Conservation (phyloP, 306 rosid genomes). For the Rosa lucieae region DNA sequence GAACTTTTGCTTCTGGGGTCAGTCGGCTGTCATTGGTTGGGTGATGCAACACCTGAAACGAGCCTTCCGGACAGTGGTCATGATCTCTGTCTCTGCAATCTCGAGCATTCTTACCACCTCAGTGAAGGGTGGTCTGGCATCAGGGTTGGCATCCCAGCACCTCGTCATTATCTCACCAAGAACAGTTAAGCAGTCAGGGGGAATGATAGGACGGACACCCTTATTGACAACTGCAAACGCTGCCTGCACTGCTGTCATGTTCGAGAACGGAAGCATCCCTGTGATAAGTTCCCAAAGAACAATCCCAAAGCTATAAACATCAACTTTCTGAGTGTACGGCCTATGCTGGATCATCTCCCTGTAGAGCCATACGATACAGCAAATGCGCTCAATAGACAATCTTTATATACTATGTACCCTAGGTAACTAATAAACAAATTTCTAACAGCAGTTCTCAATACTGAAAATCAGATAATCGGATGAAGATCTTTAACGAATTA, state of each 20-base stretch:
- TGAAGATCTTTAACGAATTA: not conserved
- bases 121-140: conserved; percentile 80
- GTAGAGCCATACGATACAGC: conserved; percentile 27
- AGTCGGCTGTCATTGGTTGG: conserved; percentile 88
- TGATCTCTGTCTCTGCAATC: conserved; percentile 81
- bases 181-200: conserved; percentile 77
- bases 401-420: not conserved
- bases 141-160: conserved; percentile 98
- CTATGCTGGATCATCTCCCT: conserved; percentile 99
- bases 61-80: conserved; percentile 93
- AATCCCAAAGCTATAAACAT: conserved; percentile 92
- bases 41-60: conserved; percentile 94
- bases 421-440: not conserved
- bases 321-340: conserved; percentile 97
- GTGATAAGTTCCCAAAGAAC: conserved; percentile 98
- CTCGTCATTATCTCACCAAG: conserved; percentile 91
- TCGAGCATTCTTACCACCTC: conserved; percentile 91
- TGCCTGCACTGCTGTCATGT: conserved; percentile 99
- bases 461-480: not conserved
- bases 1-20: conserved; percentile 33
- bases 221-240: conserved; percentile 98
- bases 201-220: conserved; percentile 80
- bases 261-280: conserved; percentile 95
- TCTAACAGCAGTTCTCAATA: not conserved
- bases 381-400: not conserved